Percentiles rank a stretch among this genome's conserved stretches.
Evolutionary conservation across 139 green algal genomes (phyloP).

Genomic region (Spirogloea muscicola): DNA sequence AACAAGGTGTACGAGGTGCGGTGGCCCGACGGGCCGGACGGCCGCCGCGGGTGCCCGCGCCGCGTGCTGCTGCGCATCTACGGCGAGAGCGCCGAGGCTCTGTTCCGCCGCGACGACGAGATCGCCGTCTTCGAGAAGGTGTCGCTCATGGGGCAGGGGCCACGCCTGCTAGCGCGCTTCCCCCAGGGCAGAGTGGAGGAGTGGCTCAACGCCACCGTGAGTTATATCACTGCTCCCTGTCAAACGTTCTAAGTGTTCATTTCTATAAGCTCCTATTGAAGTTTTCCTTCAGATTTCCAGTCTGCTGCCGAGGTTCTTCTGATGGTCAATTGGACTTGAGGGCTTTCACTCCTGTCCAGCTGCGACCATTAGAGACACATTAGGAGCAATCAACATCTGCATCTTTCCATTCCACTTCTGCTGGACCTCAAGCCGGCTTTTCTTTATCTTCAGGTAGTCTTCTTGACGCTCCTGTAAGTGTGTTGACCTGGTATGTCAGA

Average conservation of each 20-base stretch:
- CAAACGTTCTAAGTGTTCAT: too few relatives aligned
- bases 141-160: slow-evolving; percentile 9
- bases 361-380: too few relatives aligned
- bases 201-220: slow-evolving; percentile 16
- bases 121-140: background rate
- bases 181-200: slow-evolving; percentile 36
- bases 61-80: slow-evolving; percentile 18
- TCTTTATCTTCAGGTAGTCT: too few relatives aligned
- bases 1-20: slow-evolving; percentile 30
- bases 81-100: background rate
- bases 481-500: too few relatives aligned
- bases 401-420: too few relatives aligned
- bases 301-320: background rate
- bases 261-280: background rate
- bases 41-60: background rate
- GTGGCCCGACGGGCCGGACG: background rate
- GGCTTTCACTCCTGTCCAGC: too few relatives aligned
- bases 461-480: too few relatives aligned
- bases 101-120: slow-evolving; percentile 32
- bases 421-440: too few relatives aligned
- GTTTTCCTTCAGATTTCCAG: background rate
- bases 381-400: too few relatives aligned
- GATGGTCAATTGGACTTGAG: too few relatives aligned
- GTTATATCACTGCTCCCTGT: too few relatives aligned
- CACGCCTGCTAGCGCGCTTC: slow-evolving; percentile 26